phyloP scores from a whole-genome alignment of 2,329 filamentous ascomycete species.

The Celoporthe dispersa region DNA sequence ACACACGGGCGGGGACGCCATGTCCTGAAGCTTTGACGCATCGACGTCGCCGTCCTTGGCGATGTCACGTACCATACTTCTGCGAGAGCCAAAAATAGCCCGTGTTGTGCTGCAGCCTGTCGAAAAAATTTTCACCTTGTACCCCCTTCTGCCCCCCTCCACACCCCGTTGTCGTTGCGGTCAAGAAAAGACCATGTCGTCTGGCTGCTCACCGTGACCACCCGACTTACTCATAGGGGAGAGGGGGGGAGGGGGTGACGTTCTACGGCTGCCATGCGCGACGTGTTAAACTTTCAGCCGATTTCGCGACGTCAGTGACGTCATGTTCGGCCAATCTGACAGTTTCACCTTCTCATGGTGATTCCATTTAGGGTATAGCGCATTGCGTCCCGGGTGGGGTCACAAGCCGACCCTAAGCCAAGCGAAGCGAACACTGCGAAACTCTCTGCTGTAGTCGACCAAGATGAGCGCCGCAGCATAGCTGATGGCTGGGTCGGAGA shows the following conservation, averaged over 20 bases:
- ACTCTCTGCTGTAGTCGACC: background rate
- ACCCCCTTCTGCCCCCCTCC: background rate
- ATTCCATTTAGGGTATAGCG: background rate
- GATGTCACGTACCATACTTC: background rate
- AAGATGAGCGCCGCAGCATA: background rate
- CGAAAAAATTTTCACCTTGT: background rate
- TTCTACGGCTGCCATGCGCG: background rate
- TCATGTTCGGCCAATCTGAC: slow-evolving; percentile 3
- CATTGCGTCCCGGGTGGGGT: slow-evolving; percentile 14
- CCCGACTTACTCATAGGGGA: background rate
- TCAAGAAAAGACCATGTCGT: background rate
- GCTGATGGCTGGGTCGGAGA: background rate
- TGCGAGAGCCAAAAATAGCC: background rate
- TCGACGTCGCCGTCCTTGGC: background rate
- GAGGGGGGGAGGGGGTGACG: background rate
- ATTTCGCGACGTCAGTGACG: slow-evolving; percentile 13
- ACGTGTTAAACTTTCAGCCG: slow-evolving; percentile 1
- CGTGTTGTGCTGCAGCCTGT: background rate
- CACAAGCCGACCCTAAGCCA: background rate
- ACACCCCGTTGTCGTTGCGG: background rate
- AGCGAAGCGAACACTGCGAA: slow-evolving; percentile 2
- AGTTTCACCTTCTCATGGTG: slow-evolving; percentile 1
- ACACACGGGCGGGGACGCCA: background rate
- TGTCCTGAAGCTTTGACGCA: background rate
- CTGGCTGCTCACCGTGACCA: background rate